Evolutionary conservation across 108 stramenopile species (phyloP).

Genomic region (Aurantiochytrium sp.): DNA sequence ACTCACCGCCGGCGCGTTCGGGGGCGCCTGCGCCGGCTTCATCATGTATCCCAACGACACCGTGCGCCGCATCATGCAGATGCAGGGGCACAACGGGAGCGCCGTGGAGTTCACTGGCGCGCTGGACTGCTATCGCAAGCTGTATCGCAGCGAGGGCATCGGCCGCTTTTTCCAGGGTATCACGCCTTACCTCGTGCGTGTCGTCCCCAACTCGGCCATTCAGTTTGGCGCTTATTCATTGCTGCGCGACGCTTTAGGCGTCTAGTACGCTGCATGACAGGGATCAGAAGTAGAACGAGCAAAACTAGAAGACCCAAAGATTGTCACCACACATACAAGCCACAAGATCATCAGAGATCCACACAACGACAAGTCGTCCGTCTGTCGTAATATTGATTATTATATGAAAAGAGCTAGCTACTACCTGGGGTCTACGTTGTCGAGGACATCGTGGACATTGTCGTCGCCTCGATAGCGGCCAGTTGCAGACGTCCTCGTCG

Average conservation of each 20-base stretch:
- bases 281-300: too few species aligned
- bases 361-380: too few species aligned
- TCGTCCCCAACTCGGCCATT: background rate
- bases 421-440: too few species aligned
- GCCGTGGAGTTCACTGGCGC: background rate
- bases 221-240: background rate
- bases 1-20: background rate
- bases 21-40: background rate
- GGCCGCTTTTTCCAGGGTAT: background rate
- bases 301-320: too few species aligned
- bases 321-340: too few species aligned
- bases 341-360: too few species aligned
- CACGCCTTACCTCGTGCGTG: background rate
- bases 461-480: too few species aligned
- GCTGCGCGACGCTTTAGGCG: background rate
- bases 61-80: background rate
- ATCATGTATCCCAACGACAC: conserved; percentile 23
- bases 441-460: too few species aligned
- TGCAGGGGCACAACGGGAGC: background rate
- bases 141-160: background rate
- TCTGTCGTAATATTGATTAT: too few species aligned
- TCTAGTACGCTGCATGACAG: too few species aligned
- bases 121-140: background rate
- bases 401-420: too few species aligned
- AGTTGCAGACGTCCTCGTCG: too few species aligned